These are phyloP conservation scores for Plantago coronopus DNA, from an alignment of 305 asterid genomes.

Conservation along the genomic window DNA sequence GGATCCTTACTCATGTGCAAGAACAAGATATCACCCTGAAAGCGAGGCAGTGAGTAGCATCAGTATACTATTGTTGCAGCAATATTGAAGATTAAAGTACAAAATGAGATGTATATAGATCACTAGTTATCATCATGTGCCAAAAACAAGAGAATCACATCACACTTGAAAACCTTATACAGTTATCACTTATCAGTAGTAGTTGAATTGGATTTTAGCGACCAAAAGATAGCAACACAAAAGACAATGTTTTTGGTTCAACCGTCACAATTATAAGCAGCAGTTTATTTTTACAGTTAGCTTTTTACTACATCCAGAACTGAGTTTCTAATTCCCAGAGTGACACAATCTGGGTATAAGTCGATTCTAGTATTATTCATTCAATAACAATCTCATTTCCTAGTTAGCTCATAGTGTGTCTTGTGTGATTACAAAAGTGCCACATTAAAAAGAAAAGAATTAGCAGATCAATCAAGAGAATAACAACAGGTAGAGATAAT, in stretches of 20 bases:
- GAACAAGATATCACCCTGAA: constrained; percentile 98
- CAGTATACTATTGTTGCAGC: constrained; percentile 3
- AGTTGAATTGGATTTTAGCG: no score
- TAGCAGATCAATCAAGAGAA: no score
- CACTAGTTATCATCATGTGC: background rate
- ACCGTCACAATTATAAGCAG: background rate
- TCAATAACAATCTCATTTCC: no score
- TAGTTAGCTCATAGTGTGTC: background rate
- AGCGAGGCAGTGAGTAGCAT: constrained; percentile 18
- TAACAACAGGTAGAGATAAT: no score
- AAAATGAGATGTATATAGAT: background rate
- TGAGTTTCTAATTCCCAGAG: no score
- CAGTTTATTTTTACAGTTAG: no score
- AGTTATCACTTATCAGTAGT: no score
- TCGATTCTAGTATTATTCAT: no score
- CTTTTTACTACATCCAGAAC: no score
- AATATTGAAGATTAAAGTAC: constrained; percentile 9
- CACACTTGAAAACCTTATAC: constrained; percentile 10
- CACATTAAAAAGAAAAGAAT: no score
- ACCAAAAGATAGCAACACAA: background rate
- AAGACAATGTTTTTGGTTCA: background rate
- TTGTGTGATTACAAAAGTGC: no score
- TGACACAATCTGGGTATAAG: no score
- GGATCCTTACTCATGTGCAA: constrained; percentile 90
- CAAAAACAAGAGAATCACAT: background rate